phyloP scores from a whole-genome alignment of 2,329 filamentous ascomycete genomes.

The Ophiocordyceps sinensis region DNA sequence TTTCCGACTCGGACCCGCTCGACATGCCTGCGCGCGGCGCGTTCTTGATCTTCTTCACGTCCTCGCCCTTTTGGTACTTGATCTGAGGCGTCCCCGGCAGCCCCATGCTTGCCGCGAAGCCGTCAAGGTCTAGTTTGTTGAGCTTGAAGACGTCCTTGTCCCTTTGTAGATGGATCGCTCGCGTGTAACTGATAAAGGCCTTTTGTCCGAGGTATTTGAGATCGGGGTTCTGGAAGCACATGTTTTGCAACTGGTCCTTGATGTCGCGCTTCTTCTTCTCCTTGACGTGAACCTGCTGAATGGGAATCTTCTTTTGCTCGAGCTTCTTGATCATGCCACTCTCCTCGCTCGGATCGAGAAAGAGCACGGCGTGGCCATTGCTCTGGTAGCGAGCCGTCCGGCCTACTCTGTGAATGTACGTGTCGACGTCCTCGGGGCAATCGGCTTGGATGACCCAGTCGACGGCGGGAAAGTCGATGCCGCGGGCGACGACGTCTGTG shows the following conservation, averaged over 20 bases:
- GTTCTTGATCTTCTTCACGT: slow-evolving; percentile 79
- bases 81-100: slow-evolving; percentile 86
- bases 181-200: slow-evolving; percentile 81
- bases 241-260: slow-evolving; percentile 72
- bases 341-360: slow-evolving; percentile 86
- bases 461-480: slow-evolving; percentile 88
- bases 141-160: slow-evolving; percentile 88
- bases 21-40: slow-evolving; percentile 54
- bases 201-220: slow-evolving; percentile 94
- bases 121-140: slow-evolving; percentile 69
- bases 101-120: slow-evolving; percentile 71
- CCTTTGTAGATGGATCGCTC: slow-evolving; percentile 74
- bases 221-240: slow-evolving; percentile 91
- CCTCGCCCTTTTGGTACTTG: slow-evolving; percentile 82
- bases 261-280: slow-evolving; percentile 83
- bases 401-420: slow-evolving; percentile 93
- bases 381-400: slow-evolving; percentile 88
- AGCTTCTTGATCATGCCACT: slow-evolving; percentile 76
- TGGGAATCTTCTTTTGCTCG: slow-evolving; percentile 77
- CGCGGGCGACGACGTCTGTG: slow-evolving; percentile 87
- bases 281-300: slow-evolving; percentile 74
- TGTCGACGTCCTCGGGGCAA: slow-evolving; percentile 90
- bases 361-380: slow-evolving; percentile 74
- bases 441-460: slow-evolving; percentile 99
- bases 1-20: slow-evolving; percentile 44